Evolutionary conservation across 2,329 filamentous ascomycete species (phyloP).

Genomic region (Corynespora cassiicola): DNA sequence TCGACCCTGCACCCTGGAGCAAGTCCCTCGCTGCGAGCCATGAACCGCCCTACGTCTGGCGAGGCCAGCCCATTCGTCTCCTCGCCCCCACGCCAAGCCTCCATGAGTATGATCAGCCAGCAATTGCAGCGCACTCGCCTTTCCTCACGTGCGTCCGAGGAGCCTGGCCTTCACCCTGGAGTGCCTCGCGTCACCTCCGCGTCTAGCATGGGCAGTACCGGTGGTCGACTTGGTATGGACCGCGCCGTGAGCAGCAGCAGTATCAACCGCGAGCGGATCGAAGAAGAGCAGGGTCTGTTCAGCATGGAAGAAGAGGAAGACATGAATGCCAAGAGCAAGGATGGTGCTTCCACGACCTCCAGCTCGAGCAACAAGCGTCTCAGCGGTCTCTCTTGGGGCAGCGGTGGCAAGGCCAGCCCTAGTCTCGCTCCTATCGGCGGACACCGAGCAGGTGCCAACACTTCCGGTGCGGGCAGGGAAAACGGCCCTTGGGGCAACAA

Average conservation of each 20-base stretch:
- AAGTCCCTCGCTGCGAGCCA: slow-evolving; percentile 59
- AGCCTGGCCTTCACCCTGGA: slow-evolving; percentile 67
- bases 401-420: slow-evolving; percentile 42
- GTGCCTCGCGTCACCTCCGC: slow-evolving; percentile 55
- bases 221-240: slow-evolving; percentile 41
- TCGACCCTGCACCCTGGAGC: slow-evolving; percentile 59
- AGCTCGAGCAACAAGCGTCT: slow-evolving; percentile 44
- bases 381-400: slow-evolving; percentile 46
- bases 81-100: slow-evolving; percentile 62
- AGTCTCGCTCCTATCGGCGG: slow-evolving; percentile 41
- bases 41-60: slow-evolving; percentile 54
- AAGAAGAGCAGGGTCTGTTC: slow-evolving; percentile 51
- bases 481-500: slow-evolving; percentile 27
- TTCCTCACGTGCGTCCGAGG: slow-evolving; percentile 39
- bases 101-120: slow-evolving; percentile 68
- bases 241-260: slow-evolving; percentile 49
- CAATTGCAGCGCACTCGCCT: slow-evolving; percentile 57
- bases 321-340: slow-evolving; percentile 34
- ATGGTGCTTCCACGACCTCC: slow-evolving; percentile 41
- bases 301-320: slow-evolving; percentile 52
- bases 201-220: slow-evolving; percentile 38
- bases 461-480: slow-evolving; percentile 27
- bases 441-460: slow-evolving; percentile 27
- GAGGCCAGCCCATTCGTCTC: slow-evolving; percentile 60
- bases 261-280: slow-evolving; percentile 48